Evolutionary conservation across 192 early-diverging fungal genomes (phyloP).

Genomic region (Dissophora globulifera): DNA sequence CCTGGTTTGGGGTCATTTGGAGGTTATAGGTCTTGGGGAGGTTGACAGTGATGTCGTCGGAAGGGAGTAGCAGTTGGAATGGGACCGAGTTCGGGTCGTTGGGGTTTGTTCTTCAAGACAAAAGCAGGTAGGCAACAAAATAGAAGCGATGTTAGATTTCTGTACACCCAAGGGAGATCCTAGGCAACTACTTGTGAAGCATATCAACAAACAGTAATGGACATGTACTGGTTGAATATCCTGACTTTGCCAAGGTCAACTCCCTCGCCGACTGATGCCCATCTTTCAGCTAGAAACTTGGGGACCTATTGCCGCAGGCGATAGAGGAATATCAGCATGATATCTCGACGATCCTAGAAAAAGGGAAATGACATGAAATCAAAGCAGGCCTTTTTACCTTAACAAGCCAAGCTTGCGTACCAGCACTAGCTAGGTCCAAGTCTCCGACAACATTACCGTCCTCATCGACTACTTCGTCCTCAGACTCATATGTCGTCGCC

Average conservation of each 20-base stretch:
- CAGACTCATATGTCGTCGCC: conserved; percentile 46
- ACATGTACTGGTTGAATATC: conserved; percentile 68
- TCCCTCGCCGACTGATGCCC: conserved; percentile 73
- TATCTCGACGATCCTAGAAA: neutral
- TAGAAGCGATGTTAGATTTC: no score
- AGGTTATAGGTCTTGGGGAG: conserved; percentile 90
- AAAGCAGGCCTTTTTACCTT: conserved; percentile 63
- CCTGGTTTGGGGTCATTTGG: conserved; percentile 71
- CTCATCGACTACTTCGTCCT: conserved; percentile 62
- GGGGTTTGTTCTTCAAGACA: conserved; percentile 14
- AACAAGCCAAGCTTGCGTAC: conserved; percentile 90
- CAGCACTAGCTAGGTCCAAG: conserved; percentile 70
- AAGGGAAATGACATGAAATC: neutral
- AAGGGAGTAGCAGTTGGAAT: conserved; percentile 77
- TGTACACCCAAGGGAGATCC: no score
- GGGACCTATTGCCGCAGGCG: conserved; percentile 66
- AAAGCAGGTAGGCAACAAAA: no score
- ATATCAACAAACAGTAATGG: neutral
- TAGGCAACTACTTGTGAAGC: no score
- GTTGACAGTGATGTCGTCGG: conserved; percentile 64
- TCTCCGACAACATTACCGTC: conserved; percentile 78
- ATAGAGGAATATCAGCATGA: neutral
- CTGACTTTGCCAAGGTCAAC: conserved; percentile 83
- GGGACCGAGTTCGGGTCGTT: conserved; percentile 59
- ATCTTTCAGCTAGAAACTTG: conserved; percentile 86